Evolutionary conservation across 495 filamentous ascomycete genomes (phyloP), one percentile per base, ranked within the genome.

Genomic region (Amniculicola lignicola): DNA sequence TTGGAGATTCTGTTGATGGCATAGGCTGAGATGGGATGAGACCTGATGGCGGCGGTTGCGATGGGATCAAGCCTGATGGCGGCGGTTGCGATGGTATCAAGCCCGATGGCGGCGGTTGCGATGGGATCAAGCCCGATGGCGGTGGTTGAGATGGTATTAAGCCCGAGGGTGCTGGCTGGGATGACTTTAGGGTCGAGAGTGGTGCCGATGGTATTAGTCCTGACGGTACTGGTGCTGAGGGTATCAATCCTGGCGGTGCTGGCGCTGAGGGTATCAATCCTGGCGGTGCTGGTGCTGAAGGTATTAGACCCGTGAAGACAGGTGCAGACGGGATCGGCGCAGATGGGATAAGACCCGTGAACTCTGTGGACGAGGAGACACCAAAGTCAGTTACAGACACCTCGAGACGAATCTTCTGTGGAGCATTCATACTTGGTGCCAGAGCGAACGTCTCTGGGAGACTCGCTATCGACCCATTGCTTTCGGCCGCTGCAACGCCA

Each of bases 341-440:
- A 18, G 50, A 54, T 33, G 50, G 50, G 28, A 54, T 54, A 21
- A 54, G 38, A 5, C 10, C 53, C 23, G 44, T 57, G 24, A 42
- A 11, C 25, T 15, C 51, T 49, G 25, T 24, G 15, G 22, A 37
- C 2, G 45, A 29, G 9, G 29, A 6, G 9, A 40, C 45, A 37
- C 16, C 29, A 16, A 49, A 49, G 45, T 49, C 45, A 49, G 45
- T 33, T 37, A 19, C 45, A 15, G 29, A 14, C 21, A 16, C 24
- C 28, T 49, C 27, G 16, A 21, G 15, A 36, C 24, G 16, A n/a
- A 19, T 16, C 11, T 15, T 23, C 27, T 25, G 27, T 16, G 19
- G 28, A 14, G 29, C 4, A 9, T 24, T 12, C 48, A 18, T 51
- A 51, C 48, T 51, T 41, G 48, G 33, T 51, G 48, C 48, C 21